phyloP scores from a whole-genome alignment of 2,329 filamentous ascomycete species.

The Ascochyta clinopodiicola region DNA sequence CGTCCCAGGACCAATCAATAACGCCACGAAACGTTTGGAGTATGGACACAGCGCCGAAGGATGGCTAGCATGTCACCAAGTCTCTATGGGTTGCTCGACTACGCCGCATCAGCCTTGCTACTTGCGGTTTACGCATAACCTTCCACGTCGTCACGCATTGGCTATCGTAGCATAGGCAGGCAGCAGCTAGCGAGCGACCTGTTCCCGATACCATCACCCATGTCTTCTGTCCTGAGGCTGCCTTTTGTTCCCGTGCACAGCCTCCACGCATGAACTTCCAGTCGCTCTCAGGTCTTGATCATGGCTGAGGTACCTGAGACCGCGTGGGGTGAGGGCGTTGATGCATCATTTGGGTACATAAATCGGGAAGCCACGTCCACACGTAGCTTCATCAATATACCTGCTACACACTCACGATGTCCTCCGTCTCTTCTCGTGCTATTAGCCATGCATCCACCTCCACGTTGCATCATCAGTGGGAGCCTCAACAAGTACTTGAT shows the following conservation, averaged over 20 bases:
- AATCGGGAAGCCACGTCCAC: not conserved
- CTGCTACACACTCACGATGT: not conserved
- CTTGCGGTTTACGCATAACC: not conserved
- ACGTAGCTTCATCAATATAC: not conserved
- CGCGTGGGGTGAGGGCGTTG: not conserved
- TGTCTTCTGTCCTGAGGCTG: not conserved
- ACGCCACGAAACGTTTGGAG: constrained; percentile 7
- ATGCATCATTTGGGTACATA: not conserved
- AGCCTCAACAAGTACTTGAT: constrained; percentile 15
- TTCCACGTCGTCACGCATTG: not conserved
- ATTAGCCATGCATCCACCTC: not conserved
- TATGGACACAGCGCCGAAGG: not conserved
- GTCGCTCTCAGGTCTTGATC: not conserved
- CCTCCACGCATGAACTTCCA: not conserved
- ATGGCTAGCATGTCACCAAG: not conserved
- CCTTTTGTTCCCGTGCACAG: not conserved
- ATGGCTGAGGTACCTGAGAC: not conserved
- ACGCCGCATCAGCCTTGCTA: constrained; percentile 19
- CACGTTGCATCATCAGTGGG: constrained; percentile 11
- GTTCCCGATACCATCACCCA: too few species aligned
- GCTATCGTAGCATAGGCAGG: not conserved
- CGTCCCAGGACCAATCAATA: not conserved
- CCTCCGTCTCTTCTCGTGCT: not conserved
- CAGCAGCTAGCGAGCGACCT: not conserved
- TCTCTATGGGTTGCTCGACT: not conserved